Evolutionary conservation across 2,329 filamentous ascomycete genomes (phyloP).

Genomic region (Neonectria neomacrospora): DNA sequence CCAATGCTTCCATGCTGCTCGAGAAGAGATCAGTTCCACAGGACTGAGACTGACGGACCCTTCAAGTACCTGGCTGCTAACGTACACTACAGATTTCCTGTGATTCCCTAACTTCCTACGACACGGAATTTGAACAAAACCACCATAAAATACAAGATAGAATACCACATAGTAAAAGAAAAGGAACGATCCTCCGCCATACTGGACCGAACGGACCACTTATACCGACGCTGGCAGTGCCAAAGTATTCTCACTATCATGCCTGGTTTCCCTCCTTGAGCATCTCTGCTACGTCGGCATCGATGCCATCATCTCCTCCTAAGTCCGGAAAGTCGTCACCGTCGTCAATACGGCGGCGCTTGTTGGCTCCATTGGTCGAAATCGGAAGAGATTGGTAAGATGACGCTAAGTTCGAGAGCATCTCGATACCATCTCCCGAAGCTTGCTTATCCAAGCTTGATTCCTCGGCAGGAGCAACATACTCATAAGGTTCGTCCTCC

Average conservation of each 20-base stretch:
- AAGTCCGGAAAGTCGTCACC: slow-evolving; percentile 64
- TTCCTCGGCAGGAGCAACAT: slow-evolving; percentile 32
- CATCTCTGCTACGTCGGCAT: slow-evolving; percentile 67
- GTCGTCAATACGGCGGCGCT: slow-evolving; percentile 65
- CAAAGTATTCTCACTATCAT: slow-evolving; percentile 9
- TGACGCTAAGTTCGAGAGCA: slow-evolving; percentile 53
- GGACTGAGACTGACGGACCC: not conserved
- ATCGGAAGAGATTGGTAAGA: slow-evolving; percentile 63
- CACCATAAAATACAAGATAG: slow-evolving; percentile 8
- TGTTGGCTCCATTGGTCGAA: slow-evolving; percentile 64
- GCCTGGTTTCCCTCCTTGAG: slow-evolving; percentile 46
- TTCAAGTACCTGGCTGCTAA: not conserved
- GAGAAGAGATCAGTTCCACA: not conserved
- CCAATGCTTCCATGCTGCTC: no score
- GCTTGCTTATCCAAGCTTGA: slow-evolving; percentile 32
- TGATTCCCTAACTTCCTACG: slow-evolving; percentile 1
- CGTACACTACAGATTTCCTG: slow-evolving; percentile 10
- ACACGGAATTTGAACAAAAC: slow-evolving; percentile 8
- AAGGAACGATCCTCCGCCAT: not conserved
- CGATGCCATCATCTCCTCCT: slow-evolving; percentile 65
- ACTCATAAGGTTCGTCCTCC: slow-evolving; percentile 38
- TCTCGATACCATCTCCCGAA: slow-evolving; percentile 51
- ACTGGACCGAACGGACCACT: not conserved
- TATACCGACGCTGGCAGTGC: not conserved
- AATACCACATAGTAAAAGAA: not conserved